These are phyloP conservation scores for Vitis hybrid DNA, from an alignment of 177 flowering plant species.

Conservation along the genomic window DNA sequence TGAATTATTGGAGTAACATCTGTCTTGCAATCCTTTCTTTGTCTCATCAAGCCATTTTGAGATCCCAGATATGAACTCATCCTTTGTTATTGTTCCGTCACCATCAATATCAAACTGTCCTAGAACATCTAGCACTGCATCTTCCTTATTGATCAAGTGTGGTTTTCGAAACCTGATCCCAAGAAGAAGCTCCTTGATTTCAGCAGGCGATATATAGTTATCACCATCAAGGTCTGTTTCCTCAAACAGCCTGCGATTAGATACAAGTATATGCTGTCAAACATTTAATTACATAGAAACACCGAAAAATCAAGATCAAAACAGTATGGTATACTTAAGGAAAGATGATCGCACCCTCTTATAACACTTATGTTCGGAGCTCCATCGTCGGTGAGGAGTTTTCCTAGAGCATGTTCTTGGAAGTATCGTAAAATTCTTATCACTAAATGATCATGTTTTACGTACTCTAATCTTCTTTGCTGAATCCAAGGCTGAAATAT, in stretches of 20 bases:
- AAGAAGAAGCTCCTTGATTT: conserved; percentile 5
- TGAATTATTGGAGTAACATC: conserved; percentile 13
- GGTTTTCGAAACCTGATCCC: not conserved
- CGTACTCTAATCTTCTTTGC: conserved; percentile 10
- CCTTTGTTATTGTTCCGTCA: conserved; percentile 8
- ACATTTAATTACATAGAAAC: not conserved
- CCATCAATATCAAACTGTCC: conserved; percentile 5
- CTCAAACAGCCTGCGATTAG: conserved; percentile 5
- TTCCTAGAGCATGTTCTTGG: conserved; percentile 2
- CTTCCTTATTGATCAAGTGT: not conserved
- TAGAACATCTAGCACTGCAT: conserved; percentile 4
- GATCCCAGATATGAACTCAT: conserved; percentile 20
- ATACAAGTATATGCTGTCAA: not conserved
- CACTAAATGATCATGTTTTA: not conserved
- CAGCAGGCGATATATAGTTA: not conserved
- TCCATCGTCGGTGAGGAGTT: conserved; percentile 9
- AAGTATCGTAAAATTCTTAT: conserved; percentile 6
- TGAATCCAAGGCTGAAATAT: conserved; percentile 18
- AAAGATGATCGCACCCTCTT: not conserved
- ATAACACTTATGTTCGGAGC: conserved; percentile 6
- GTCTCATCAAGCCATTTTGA: conserved; percentile 20
- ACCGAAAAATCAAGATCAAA: too few species aligned
- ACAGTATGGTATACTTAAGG: too few species aligned
- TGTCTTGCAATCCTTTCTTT: conserved; percentile 1
- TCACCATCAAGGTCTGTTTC: conserved; percentile 9